Base-by-base conservation (phyloP, 495 filamentous ascomycete genomes). In the Penicillium arizonense region DNA sequence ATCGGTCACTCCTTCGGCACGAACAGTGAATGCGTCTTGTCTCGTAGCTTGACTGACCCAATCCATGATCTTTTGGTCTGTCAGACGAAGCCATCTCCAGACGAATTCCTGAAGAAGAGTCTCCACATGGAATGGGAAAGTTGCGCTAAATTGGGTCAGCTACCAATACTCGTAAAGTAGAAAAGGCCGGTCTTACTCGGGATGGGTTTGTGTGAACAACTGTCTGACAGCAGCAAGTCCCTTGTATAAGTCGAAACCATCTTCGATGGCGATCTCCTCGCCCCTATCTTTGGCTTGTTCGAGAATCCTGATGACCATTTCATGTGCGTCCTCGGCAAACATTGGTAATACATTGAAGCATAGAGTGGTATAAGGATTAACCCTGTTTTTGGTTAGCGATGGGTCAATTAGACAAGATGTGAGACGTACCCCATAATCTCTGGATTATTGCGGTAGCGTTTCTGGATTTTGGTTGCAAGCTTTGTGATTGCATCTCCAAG, bases 171-270 rank as follows among this genome's bases (percentile, higher is more conserved):
- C 33, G 39, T 11, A 39, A 11, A 50, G 28, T 8, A 16, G 14
- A 23, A 16, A 10, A 28, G 9, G n/a, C 9, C 18, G 42, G 37
- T 47, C 75, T 59, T 75, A 80, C 77, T 73, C 75, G 13, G 89
- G 89, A 30, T 96, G 79, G 30, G 83, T 82, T 42, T 85, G 80
- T 4, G 73, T 70, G 68, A 95, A 90, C 36, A 96, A 88, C 12
- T 81, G 79, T 8, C 91, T 86, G 42, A 97, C 87, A 58, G 86
- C 86, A 9, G 90, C 82, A 34, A 99, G 77, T 57, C 96, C 87
- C 61, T 82, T 86, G 70, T 99, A 99, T 3, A 99, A 73, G 56
- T 92, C 88, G 65, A 99, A 97, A 0, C 91, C 95, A 61, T 99
- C 95, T 58, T 95, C 81, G 20, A 97, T 80, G 30, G 82, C 81